Evolutionary conservation across 768 basidiomycete species (phyloP), one percentile per base, ranked within the genome.

Genomic region (Phlebiopsis gigantea): DNA sequence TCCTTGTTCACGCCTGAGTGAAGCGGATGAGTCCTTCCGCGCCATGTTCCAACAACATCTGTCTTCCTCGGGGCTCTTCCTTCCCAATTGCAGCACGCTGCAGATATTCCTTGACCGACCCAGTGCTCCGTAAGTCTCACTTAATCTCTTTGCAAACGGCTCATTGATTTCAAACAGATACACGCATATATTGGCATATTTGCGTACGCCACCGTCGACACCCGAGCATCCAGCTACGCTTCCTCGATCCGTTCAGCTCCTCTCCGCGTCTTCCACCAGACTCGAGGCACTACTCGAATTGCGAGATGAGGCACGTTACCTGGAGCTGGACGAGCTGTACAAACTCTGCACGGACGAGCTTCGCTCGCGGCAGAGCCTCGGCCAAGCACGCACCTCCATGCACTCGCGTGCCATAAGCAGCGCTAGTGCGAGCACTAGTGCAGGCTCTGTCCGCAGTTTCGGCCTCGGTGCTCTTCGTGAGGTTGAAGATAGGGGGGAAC

Each of bases 31-130:
- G 46, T 65, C 72, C 12, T 75, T 87, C 64, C 77, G 75, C 17
- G 66, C 79, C 0, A 74, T 78, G 57, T 85, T 88, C 65, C 79
- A 77, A 41, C 77, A 80, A 26, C 88, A 90, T 61, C 79, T 88
- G 7, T 70, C 79, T 14, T 79, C 84, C 6, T 80, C 82, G 54
- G 85, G 83, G 5, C 70, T 82, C 39, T 65, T 85, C 3, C 62
- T 72, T 0, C 77, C 74, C 24, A 66, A 76, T 1, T 74, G 80
- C 5, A 71, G 72, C 34, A 75, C 69, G 44, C 69, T 91, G 31
- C 87, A 90, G 60, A 63, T 93, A 14, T 93, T 93, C 71, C 73
- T 93, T 22, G 90, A 93, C 66, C 77, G 90, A 24, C 79, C 90
- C 0, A 90, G 90, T 62, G 74, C 83, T 28, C 86, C 90, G 88